Base-by-base conservation (phyloP, 1,284 basidiomycete genomes). In the Ustilago nuda region DNA sequence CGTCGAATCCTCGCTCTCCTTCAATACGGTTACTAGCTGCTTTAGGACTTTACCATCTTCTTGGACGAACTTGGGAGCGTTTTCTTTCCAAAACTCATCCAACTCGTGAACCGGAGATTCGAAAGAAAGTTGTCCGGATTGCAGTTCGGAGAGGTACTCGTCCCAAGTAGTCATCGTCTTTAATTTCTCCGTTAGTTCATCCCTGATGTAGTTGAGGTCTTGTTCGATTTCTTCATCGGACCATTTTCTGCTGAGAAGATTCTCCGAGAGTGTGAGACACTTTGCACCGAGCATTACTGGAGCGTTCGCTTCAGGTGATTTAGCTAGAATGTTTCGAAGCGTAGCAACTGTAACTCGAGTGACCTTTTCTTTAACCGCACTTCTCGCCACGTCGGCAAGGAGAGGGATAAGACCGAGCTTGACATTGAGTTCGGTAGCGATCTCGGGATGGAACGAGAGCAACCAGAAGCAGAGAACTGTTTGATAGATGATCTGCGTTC, bases 71-170 rank as follows among this genome's bases (percentile, higher is more conserved):
- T 91, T 94, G 7, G 87, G 87, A 0, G 92, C 94, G 83, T 99
- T 98, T 87, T 96, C 94, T 83, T 93, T 94, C 96, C 96, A 99
- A 87, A 99, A 99, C 58, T 94, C 91, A 66, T 98, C 96, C 8
- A 93, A 94, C 83, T 95, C 93, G 84, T 99, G 97, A 19, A 94
- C 93, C 6, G 96, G 95, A 46, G 77, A 82, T 7, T 94, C 92
- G 93, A 95, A 98, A 5, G 93, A 92, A 13, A 99, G 88, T 84
- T 94, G 93, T 1, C 95, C 95, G 1, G 93, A 94, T 33, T 91
- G 88, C 19, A 99, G 88, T 86, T 99, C 96, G 0, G 94, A 94
- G 8, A 90, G 90, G 85, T 98, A 99, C 87, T 98, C 95, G 85
- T 98, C 97, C 86, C 93, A 98, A 0, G 94, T 98, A 62, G 94